Conservation (phyloP, 129 eudicot species). For the Escallonia herrerae region DNA sequence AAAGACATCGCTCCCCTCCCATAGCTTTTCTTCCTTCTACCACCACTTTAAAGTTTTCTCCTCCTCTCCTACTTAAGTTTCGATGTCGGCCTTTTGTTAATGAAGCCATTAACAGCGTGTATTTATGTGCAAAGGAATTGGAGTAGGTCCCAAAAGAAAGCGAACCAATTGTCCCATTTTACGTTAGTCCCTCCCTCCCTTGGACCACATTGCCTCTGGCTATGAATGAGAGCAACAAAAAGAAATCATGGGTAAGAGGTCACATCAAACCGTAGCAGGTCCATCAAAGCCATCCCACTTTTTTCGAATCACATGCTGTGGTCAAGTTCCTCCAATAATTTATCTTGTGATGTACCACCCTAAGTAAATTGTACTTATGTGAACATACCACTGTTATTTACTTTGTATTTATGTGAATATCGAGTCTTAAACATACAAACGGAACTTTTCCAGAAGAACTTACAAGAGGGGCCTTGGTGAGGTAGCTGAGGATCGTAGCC, state of each 20-base stretch:
- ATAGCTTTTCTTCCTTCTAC: too few species aligned
- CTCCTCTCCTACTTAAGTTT: too few species aligned
- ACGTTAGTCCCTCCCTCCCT: background rate
- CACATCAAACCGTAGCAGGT: background rate
- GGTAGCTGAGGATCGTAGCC: slow-evolving; percentile 94
- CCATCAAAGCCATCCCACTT: background rate
- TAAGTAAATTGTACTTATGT: background rate
- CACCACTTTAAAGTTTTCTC: too few species aligned
- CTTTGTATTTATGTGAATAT: too few species aligned
- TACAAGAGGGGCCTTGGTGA: slow-evolving; percentile 97
- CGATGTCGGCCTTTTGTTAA: too few species aligned
- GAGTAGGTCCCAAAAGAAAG: too few species aligned
- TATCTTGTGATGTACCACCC: background rate
- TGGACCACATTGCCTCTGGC: slow-evolving; percentile 12
- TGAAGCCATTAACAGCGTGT: background rate
- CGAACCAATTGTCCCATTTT: background rate
- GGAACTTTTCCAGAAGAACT: slow-evolving; percentile 12
- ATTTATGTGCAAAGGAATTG: background rate
- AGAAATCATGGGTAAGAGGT: background rate
- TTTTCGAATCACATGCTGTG: slow-evolving; percentile 25
- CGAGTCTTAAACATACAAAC: too few species aligned
- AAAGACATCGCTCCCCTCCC: too few species aligned
- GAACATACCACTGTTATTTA: too few species aligned
- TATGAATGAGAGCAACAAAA: background rate
- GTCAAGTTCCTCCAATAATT: slow-evolving; percentile 7